Base-by-base conservation (phyloP, 2,329 filamentous ascomycete genomes). In the Metarhizium sp. region DNA sequence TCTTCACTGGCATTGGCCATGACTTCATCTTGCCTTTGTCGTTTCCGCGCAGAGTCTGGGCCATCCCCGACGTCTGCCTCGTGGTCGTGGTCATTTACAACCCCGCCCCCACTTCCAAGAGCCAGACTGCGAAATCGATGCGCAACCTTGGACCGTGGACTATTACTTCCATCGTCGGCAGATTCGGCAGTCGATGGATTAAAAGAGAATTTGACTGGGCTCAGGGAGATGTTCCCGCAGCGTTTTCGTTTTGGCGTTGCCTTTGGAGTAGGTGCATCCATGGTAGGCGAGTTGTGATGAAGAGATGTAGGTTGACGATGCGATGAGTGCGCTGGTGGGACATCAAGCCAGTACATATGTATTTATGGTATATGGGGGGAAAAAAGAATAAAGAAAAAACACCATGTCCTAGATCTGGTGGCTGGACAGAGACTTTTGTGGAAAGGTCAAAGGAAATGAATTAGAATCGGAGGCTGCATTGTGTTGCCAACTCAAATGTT, bases 121-220 rank as follows among this genome's bases (percentile, higher is more conserved):
- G 71, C 74, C 52, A 82, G 72, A 55, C 78, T 75, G 52, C 73
- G 72, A 66, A 83, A 81, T 61, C 72, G 72, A 63, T 77, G 75
- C 43, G 75, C 77, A 45, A 82, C 77, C 54, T 68, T 75, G 46
- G 76, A 75, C 54, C 75, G 73, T n/a, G 80, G 79, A 59, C 80
- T 82, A 59, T 67, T 73, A 62, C 69, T 75, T 56, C 78, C 78
- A 52, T 79, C 77, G 34, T 77, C 73, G 45, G 66, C 58, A 32
- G 63, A 54, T 40, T 67, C 56, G 57, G 66, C 57, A 4, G 58
- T 59, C 59, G 68, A 54, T 48, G 66, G 59, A 55, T 77, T 72
- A 60, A 81, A 81, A 1, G 75, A 74, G 65, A 80, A 80, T 50
- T 69, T 64, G 55, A 69, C 59, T n/a, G 71, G 69, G 11, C 69